These are phyloP conservation scores for Monilinia laxa DNA, from an alignment of 2,329 filamentous ascomycete species.

Conservation along the genomic window DNA sequence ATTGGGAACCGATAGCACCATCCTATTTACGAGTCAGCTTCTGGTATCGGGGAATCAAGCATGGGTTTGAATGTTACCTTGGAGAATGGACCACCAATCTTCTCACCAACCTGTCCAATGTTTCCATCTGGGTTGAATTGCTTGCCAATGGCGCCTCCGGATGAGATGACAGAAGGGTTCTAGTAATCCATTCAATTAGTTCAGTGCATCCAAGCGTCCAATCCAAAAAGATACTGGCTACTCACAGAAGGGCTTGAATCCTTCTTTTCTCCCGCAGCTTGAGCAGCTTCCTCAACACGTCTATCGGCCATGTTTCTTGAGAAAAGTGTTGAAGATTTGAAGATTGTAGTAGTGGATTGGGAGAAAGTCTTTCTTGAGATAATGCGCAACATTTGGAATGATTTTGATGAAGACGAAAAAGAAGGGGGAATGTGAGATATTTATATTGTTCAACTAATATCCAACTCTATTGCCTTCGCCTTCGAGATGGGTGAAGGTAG, in stretches of 20 bases:
- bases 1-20: conserved; percentile 8
- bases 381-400: conserved; percentile 3
- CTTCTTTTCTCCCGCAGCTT: conserved; percentile 10
- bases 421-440: not conserved
- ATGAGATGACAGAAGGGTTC: conserved; percentile 5
- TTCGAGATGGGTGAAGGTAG: not conserved
- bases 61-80: not conserved
- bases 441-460: not conserved
- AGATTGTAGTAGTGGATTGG: not conserved
- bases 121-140: conserved; percentile 13
- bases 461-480: not conserved
- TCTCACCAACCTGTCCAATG: conserved; percentile 12
- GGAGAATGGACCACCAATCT: conserved; percentile 16
- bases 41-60: fast-evolving
- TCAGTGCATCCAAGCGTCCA: not conserved
- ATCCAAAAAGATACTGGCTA: not conserved
- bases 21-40: not conserved
- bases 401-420: not conserved
- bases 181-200: not conserved
- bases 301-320: conserved; percentile 11
- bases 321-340: not conserved
- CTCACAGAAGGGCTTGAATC: conserved; percentile 8
- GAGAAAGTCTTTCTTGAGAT: conserved; percentile 10
- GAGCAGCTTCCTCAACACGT: not conserved
- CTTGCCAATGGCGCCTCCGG: conserved; percentile 7